These are phyloP conservation scores for Puccinia coronata DNA, from an alignment of 1,284 basidiomycete species.

Conservation along the genomic window DNA sequence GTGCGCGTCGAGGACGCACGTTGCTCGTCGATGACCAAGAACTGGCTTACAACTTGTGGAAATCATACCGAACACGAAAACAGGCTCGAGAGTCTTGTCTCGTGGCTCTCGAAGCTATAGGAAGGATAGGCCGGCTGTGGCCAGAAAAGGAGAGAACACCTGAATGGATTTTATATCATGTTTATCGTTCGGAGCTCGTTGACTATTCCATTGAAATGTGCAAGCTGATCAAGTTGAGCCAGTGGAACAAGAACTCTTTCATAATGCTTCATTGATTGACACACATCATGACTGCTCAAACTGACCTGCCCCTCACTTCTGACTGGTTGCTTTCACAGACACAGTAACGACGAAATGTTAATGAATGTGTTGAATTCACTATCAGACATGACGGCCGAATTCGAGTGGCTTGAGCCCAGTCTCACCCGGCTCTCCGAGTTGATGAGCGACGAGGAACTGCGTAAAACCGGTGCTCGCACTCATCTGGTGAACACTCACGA, in stretches of 20 bases:
- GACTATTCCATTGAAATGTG: slow-evolving; percentile 38
- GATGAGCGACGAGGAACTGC: slow-evolving; percentile 18
- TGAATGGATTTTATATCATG: slow-evolving; percentile 32
- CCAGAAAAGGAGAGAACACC: slow-evolving; percentile 35
- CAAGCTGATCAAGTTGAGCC: slow-evolving; percentile 24
- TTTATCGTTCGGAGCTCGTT: slow-evolving; percentile 20
- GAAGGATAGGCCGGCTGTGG: slow-evolving; percentile 14
- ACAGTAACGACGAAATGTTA: slow-evolving; percentile 32
- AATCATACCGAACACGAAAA: slow-evolving; percentile 25
- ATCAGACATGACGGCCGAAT: background rate
- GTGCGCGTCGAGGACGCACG: slow-evolving; percentile 14
- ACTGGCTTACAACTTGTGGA: background rate
- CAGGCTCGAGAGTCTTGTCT: slow-evolving; percentile 18
- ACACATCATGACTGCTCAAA: background rate
- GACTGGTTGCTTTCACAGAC: background rate
- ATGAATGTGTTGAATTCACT: slow-evolving; percentile 13
- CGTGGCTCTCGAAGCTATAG: slow-evolving; percentile 19
- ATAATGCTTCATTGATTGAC: background rate
- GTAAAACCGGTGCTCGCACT: slow-evolving; percentile 21
- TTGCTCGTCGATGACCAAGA: slow-evolving; percentile 20
- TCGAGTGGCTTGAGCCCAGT: slow-evolving; percentile 26
- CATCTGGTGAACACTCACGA: slow-evolving; percentile 42
- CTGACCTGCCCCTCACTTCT: background rate
- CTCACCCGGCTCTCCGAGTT: slow-evolving; percentile 15
- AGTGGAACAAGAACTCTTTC: background rate